A percentile compares a stretch with the other conserved stretches of the same genome.
These are phyloP conservation scores for Diaporthe citri DNA, from an alignment of 2,329 filamentous ascomycete genomes.

Conservation along the genomic window DNA sequence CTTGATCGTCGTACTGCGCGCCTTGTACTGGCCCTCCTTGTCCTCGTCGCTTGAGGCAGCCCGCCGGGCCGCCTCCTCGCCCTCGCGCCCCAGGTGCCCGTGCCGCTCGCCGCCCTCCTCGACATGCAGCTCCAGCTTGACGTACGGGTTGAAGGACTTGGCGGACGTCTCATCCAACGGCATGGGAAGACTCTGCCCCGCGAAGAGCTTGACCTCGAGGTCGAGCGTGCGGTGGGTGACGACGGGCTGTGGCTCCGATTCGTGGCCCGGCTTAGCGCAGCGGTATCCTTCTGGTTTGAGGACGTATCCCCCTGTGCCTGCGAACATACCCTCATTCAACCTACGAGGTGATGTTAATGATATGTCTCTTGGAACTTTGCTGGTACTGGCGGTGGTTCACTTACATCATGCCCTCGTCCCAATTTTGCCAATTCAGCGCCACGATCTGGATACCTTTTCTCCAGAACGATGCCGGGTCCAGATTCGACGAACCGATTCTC, in stretches of 20 bases:
- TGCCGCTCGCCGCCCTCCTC: slow-evolving; percentile 69
- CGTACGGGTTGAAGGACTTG: slow-evolving; percentile 79
- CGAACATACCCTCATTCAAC: slow-evolving; percentile 92
- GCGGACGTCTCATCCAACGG: slow-evolving; percentile 64
- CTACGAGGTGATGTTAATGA: slow-evolving; percentile 2
- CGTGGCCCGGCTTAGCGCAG: not conserved
- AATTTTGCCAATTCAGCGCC: slow-evolving; percentile 92
- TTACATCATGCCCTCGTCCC: slow-evolving; percentile 91
- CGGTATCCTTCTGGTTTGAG: slow-evolving; percentile 79
- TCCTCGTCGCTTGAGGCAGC: slow-evolving; percentile 57
- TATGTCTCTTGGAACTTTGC: not conserved
- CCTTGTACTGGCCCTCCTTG: slow-evolving; percentile 68
- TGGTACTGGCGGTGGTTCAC: not conserved
- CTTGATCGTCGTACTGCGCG: slow-evolving; percentile 66
- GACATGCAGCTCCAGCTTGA: slow-evolving; percentile 87
- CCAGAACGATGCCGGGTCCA: slow-evolving; percentile 89
- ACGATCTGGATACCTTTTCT: slow-evolving; percentile 90
- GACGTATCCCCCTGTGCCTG: slow-evolving; percentile 84
- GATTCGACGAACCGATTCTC: slow-evolving; percentile 85
- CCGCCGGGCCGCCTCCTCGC: slow-evolving; percentile 33
- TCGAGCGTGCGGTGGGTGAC: slow-evolving; percentile 72
- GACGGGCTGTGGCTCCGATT: slow-evolving; percentile 53
- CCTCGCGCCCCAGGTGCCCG: slow-evolving; percentile 37
- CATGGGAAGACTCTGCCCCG: slow-evolving; percentile 81
- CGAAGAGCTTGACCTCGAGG: slow-evolving; percentile 79